phyloP scores from a whole-genome alignment of 2,329 filamentous ascomycete genomes.

The Cordyceps militaris region DNA sequence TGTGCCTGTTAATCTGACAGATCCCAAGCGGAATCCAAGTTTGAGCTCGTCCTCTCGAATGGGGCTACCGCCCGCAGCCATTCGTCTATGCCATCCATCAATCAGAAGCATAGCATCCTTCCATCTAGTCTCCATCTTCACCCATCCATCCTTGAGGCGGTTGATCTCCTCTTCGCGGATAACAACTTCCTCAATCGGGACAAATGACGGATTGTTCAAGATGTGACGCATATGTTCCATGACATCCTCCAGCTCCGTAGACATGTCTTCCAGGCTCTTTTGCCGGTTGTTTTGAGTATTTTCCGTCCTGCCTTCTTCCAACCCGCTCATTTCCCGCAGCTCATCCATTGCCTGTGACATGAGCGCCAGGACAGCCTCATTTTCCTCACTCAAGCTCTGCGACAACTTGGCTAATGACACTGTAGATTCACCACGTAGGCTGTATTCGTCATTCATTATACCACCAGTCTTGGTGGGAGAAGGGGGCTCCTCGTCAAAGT shows the following conservation, averaged over 20 bases:
- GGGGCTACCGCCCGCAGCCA: constrained; percentile 62
- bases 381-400: constrained; percentile 81
- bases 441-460: constrained; percentile 46
- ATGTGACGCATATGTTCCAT: constrained; percentile 76
- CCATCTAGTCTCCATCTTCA: constrained; percentile 89
- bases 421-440: constrained; percentile 78
- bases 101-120: constrained; percentile 84
- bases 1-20: constrained; percentile 48
- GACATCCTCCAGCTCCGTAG: constrained; percentile 66
- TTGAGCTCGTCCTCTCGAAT: constrained; percentile 63
- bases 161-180: constrained; percentile 87
- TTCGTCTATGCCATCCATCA: constrained; percentile 81
- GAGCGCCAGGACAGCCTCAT: constrained; percentile 70
- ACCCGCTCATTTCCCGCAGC: constrained; percentile 62
- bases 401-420: constrained; percentile 82
- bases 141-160: constrained; percentile 76
- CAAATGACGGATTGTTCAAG: constrained; percentile 92
- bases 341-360: constrained; percentile 64
- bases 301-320: constrained; percentile 30
- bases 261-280: constrained; percentile 56
- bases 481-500: constrained; percentile 40
- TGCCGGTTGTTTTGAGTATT: constrained; percentile 28
- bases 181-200: constrained; percentile 89
- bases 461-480: constrained; percentile 19
- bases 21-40: constrained; percentile 59